Evolutionary conservation across 257 asterid species (phyloP).

Genomic region (Nicotiana attenuata): DNA sequence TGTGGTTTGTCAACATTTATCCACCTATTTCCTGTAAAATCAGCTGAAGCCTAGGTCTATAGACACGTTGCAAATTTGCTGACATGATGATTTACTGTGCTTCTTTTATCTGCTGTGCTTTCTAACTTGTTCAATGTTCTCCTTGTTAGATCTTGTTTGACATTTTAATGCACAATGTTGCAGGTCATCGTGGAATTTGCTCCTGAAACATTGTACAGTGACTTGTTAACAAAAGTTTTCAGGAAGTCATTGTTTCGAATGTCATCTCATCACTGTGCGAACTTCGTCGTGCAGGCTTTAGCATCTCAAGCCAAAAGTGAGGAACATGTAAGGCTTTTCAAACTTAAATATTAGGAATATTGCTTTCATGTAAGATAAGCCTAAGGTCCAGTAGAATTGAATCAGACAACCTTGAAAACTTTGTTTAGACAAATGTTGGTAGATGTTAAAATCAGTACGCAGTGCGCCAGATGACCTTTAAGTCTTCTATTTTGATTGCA

Average conservation of each 20-base stretch:
- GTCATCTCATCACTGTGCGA: slow-evolving; percentile 74
- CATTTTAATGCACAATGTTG: slow-evolving; percentile 16
- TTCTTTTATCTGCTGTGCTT: not conserved
- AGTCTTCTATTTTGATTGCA: not conserved
- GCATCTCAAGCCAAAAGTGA: slow-evolving; percentile 66
- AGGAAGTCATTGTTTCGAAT: slow-evolving; percentile 52
- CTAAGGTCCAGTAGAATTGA: not conserved
- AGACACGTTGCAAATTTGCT: not conserved
- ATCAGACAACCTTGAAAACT: not conserved
- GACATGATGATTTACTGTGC: not conserved
- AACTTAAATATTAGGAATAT: slow-evolving; percentile 8
- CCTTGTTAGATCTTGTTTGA: not conserved
- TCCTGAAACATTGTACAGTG: slow-evolving; percentile 59
- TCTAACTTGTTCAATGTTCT: not conserved
- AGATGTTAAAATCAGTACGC: not conserved
- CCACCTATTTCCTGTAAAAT: not conserved
- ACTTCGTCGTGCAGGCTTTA: slow-evolving; percentile 89
- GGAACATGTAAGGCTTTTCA: slow-evolving; percentile 59
- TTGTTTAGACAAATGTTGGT: not conserved
- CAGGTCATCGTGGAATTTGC: slow-evolving; percentile 94
- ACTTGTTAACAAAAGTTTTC: slow-evolving; percentile 56
- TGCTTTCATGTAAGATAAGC: not conserved
- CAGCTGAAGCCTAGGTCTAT: not conserved
- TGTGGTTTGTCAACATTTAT: not conserved
- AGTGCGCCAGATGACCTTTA: not conserved